phyloP scores from a whole-genome alignment of 495 filamentous ascomycete genomes.

The Daldinia vernicosa region DNA sequence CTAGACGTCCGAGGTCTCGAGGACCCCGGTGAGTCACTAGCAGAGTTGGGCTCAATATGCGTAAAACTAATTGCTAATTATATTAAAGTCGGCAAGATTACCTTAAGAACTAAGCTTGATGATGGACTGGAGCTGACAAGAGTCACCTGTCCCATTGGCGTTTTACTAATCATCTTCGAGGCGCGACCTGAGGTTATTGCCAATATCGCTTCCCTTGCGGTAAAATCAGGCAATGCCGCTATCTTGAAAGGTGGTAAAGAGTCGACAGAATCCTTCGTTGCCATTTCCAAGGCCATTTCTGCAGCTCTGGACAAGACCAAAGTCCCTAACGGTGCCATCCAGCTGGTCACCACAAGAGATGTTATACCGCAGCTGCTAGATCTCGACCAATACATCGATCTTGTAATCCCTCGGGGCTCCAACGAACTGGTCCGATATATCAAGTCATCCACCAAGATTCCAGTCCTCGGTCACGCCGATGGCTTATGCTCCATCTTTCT shows the following conservation, averaged over 20 bases:
- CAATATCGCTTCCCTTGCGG: conserved; percentile 95
- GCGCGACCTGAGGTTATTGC: conserved; percentile 98
- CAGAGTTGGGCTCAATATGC: not conserved
- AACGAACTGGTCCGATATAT: conserved; percentile 93
- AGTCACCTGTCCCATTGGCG: conserved; percentile 92
- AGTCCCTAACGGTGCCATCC: conserved; percentile 86
- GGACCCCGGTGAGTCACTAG: conserved; percentile 76
- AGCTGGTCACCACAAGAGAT: conserved; percentile 91
- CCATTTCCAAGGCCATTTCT: conserved; percentile 88
- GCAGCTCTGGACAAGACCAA: conserved; percentile 75
- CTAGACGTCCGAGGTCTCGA: conserved; percentile 84
- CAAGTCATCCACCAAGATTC: conserved; percentile 90
- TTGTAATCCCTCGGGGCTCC: conserved; percentile 92
- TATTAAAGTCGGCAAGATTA: conserved; percentile 76
- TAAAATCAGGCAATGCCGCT: conserved; percentile 97
- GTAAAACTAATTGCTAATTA: conserved; percentile 12
- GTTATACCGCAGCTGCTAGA: conserved; percentile 84
- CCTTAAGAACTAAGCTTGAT: conserved; percentile 85
- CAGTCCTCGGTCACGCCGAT: conserved; percentile 95
- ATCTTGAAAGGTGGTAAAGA: conserved; percentile 98
- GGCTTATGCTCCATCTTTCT: conserved; percentile 93
- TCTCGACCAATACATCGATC: conserved; percentile 86
- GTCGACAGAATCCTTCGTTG: conserved; percentile 88
- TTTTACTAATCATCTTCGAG: conserved; percentile 97
- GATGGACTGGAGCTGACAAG: conserved; percentile 85